phyloP scores from a whole-genome alignment of 2,329 filamentous ascomycete species.

The Lojkania enalia region DNA sequence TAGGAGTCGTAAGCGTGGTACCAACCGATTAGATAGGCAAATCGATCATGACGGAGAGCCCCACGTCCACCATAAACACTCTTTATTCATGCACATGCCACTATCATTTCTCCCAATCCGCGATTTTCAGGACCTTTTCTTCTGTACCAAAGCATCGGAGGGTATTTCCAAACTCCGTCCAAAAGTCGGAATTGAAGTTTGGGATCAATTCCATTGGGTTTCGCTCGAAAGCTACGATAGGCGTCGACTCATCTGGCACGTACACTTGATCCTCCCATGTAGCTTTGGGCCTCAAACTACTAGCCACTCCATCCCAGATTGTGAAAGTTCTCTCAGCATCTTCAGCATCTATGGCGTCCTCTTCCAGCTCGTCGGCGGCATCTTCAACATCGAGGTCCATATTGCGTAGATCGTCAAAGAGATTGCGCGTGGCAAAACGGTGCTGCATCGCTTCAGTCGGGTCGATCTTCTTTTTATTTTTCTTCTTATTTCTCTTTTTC shows the following conservation, averaged over 20 bases:
- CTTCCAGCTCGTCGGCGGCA: constrained; percentile 15
- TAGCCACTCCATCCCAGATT: too few relatives aligned
- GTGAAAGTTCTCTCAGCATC: too few relatives aligned
- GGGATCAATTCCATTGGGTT: constrained; percentile 54
- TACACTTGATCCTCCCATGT: constrained; percentile 27
- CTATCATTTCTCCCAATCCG: constrained; percentile 20
- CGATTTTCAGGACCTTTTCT: constrained; percentile 47
- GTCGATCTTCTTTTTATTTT: constrained; percentile 16
- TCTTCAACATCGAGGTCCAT: constrained; percentile 14
- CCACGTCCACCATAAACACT: not conserved
- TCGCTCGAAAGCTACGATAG: constrained; percentile 23
- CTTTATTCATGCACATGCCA: not conserved
- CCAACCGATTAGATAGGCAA: too few relatives aligned
- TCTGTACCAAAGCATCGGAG: constrained; percentile 63
- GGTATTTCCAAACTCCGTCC: constrained; percentile 62
- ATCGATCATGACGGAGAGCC: too few relatives aligned
- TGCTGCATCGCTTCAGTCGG: constrained; percentile 7
- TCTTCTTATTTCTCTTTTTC: constrained; percentile 13
- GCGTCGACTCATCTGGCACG: constrained; percentile 20
- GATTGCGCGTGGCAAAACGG: constrained; percentile 31
- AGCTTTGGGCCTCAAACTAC: too few relatives aligned
- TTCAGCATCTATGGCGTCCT: constrained; percentile 7
- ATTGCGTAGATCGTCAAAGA: constrained; percentile 28
- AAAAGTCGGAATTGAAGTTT: constrained; percentile 56
- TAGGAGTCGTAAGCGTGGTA: too few relatives aligned